These are phyloP conservation scores for Zalaria sp. DNA, from an alignment of 2,329 filamentous ascomycete genomes.

Conservation along the genomic window DNA sequence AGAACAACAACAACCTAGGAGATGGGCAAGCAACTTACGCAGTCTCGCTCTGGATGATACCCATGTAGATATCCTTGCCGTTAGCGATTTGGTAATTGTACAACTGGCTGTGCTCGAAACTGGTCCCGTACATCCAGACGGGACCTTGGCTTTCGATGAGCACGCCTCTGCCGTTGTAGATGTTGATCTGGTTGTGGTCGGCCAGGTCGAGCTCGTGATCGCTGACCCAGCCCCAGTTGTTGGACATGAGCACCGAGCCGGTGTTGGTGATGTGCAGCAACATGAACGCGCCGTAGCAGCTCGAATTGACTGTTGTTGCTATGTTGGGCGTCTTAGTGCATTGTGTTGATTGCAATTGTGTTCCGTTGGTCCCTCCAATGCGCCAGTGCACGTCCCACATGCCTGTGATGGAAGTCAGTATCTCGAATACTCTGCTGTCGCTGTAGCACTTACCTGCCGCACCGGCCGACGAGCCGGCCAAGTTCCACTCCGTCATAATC, in stretches of 20 bases:
- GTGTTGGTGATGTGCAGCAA: conserved; percentile 34
- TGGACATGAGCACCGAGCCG: conserved; percentile 64
- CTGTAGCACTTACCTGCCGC: conserved; percentile 20
- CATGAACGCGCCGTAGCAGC: conserved; percentile 59
- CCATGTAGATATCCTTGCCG: conserved; percentile 69
- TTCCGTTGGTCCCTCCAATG: conserved; percentile 38
- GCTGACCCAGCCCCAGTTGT: conserved; percentile 83
- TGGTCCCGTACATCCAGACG: conserved; percentile 50
- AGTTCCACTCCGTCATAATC: conserved; percentile 59
- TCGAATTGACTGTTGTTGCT: conserved; percentile 34
- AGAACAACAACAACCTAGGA: neutral
- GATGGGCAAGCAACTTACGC: conserved; percentile 38
- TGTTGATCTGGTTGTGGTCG: conserved; percentile 60
- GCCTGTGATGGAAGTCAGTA: conserved; percentile 19
- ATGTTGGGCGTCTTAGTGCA: conserved; percentile 62
- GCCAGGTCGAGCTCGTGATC: conserved; percentile 76
- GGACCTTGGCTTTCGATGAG: conserved; percentile 46
- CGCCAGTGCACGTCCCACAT: conserved; percentile 44
- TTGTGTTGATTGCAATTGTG: conserved; percentile 55
- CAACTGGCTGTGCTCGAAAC: conserved; percentile 44
- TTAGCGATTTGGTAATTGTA: conserved; percentile 76
- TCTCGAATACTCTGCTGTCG: neutral
- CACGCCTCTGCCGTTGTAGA: conserved; percentile 78
- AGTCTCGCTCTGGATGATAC: conserved; percentile 77
- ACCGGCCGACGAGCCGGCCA: conserved; percentile 30